phyloP scores from a whole-genome alignment of 768 basidiomycete species.

The Hygrophorus pudorinus region DNA sequence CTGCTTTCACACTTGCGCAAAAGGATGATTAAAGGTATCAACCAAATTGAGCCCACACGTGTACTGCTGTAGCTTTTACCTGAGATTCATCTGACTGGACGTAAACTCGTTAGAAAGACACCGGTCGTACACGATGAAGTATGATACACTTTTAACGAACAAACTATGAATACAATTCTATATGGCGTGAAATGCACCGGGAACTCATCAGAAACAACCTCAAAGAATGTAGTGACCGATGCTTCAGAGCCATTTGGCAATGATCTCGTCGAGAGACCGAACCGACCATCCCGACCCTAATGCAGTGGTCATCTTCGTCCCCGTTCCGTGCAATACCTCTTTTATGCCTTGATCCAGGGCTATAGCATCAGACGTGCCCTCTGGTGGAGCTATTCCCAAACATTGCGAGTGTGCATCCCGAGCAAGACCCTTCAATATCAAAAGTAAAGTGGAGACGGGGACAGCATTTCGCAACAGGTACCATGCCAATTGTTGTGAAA shows the following conservation, averaged over 20 bases:
- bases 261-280: slow-evolving; percentile 55
- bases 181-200: too few relatives aligned
- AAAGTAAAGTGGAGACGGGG: slow-evolving; percentile 58
- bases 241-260: slow-evolving; percentile 41
- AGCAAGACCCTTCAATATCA: slow-evolving; percentile 51
- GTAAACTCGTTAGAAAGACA: too few relatives aligned
- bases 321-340: slow-evolving; percentile 80
- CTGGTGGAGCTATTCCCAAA: slow-evolving; percentile 35
- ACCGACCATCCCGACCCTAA: slow-evolving; percentile 69
- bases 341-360: slow-evolving; percentile 49
- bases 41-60: too few relatives aligned
- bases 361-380: slow-evolving; percentile 33
- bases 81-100: too few relatives aligned
- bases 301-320: slow-evolving; percentile 66
- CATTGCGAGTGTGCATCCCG: slow-evolving; percentile 53
- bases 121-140: too few relatives aligned
- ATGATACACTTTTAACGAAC: too few relatives aligned
- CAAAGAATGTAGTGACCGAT: background rate
- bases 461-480: slow-evolving; percentile 63
- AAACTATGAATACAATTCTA: too few relatives aligned
- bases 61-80: too few relatives aligned
- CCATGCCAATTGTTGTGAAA: slow-evolving; percentile 48
- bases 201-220: too few relatives aligned
- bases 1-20: slow-evolving; percentile 23
- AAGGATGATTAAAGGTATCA: background rate